Percentiles rank a stretch among this genome's conserved stretches.
These are phyloP conservation scores for Bolboschoenus planiculmis DNA, from an alignment of 176 grass and related monocot species.

Conservation along the genomic window DNA sequence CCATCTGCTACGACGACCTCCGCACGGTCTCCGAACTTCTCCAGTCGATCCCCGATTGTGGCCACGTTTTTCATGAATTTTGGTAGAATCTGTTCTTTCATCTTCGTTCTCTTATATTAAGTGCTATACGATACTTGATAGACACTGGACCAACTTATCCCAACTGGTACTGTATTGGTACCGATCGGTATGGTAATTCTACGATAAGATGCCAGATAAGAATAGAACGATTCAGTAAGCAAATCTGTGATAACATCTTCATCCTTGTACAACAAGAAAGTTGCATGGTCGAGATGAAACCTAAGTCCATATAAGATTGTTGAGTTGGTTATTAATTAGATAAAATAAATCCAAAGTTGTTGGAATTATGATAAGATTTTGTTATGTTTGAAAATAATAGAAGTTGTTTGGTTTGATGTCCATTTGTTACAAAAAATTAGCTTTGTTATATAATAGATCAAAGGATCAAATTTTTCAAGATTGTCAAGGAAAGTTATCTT, in stretches of 20 bases:
- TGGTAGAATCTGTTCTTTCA: conserved; percentile 30
- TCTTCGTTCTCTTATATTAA: neutral
- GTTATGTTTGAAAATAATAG: neutral
- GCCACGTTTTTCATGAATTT: conserved; percentile 95
- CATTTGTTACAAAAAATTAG: no score
- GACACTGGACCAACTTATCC: neutral
- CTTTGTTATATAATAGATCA: no score
- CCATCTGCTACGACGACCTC: conserved; percentile 92
- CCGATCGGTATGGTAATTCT: neutral
- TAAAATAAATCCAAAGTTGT: neutral
- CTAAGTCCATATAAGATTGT: neutral
- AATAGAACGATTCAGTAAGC: neutral
- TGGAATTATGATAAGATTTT: neutral
- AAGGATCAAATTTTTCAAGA: neutral
- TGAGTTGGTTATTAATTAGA: neutral
- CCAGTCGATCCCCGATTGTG: conserved; percentile 73
- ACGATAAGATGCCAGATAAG: neutral
- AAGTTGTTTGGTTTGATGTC: no score
- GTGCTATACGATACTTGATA: neutral
- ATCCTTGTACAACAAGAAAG: neutral
- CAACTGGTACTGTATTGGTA: neutral
- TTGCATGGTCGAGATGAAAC: neutral
- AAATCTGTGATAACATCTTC: neutral
- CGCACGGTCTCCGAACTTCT: conserved; percentile 61
- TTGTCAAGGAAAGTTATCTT: neutral